These are phyloP conservation scores for Polymyxa betae DNA, from an alignment of 208 protist genomes.

Conservation along the genomic window DNA sequence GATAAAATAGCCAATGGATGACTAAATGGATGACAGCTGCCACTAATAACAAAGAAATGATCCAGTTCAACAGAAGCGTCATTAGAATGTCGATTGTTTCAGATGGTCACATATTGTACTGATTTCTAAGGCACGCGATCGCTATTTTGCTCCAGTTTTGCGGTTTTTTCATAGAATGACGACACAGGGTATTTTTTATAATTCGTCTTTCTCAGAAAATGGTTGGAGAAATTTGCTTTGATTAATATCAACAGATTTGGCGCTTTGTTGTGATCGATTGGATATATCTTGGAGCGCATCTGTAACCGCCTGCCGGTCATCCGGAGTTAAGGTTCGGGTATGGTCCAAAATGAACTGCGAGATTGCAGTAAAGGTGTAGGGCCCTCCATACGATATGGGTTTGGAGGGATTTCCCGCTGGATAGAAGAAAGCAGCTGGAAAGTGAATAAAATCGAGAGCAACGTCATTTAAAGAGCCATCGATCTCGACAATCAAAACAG, in stretches of 20 bases:
- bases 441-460: not conserved
- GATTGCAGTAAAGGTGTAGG: not conserved
- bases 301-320: too few relatives aligned
- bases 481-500: not conserved
- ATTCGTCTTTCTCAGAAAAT: too few relatives aligned
- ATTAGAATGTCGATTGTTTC: too few relatives aligned
- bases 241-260: too few relatives aligned
- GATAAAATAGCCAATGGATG: slow-evolving; percentile 20
- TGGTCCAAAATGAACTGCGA: not conserved
- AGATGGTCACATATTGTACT: too few relatives aligned
- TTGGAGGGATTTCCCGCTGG: not conserved
- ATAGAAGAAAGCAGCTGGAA: not conserved
- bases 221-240: too few relatives aligned
- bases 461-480: not conserved
- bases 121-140: too few relatives aligned
- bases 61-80: slow-evolving; percentile 3
- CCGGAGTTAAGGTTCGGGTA: not conserved
- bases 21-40: slow-evolving; percentile 10
- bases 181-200: too few relatives aligned
- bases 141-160: too few relatives aligned
- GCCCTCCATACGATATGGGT: not conserved
- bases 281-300: too few relatives aligned
- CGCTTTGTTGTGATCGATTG: too few relatives aligned
- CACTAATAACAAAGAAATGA: not conserved
- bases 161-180: too few relatives aligned